Conservation (phyloP, 208 protist genomes). For the Naegleria lovaniensis region DNA sequence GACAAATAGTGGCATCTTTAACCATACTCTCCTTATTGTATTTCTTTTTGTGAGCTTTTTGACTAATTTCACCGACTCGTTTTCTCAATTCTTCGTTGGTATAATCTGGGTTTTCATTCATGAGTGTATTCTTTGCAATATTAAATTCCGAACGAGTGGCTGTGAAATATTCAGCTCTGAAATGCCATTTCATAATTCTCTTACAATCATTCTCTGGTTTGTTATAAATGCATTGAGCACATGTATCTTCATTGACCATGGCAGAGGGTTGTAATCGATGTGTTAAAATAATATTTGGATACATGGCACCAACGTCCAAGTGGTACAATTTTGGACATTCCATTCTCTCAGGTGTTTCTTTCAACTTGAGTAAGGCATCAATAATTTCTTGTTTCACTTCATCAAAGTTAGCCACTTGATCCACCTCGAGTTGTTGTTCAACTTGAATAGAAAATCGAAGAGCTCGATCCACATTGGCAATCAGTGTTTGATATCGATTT, state of each 20-base stretch:
- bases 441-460: conserved; percentile 80
- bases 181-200: conserved; percentile 96
- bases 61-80: conserved; percentile 89
- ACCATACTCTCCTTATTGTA: conserved; percentile 67
- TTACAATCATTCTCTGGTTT: conserved; percentile 85
- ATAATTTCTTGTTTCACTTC: conserved; percentile 50
- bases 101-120: conserved; percentile 64
- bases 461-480: conserved; percentile 80
- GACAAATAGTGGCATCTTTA: conserved; percentile 90
- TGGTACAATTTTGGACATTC: conserved; percentile 97
- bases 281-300: conserved; percentile 99
- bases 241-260: conserved; percentile 86
- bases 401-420: conserved; percentile 86
- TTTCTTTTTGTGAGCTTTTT: conserved; percentile 92
- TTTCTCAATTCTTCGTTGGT: conserved; percentile 54
- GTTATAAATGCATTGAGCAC: conserved; percentile 94
- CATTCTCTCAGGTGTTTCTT: conserved; percentile 69
- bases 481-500: conserved; percentile 73
- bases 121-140: conserved; percentile 86
- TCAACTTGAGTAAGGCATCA: conserved; percentile 46
- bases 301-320: conserved; percentile 99
- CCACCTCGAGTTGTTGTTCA: conserved; percentile 68
- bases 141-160: conserved; percentile 83
- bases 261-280: conserved; percentile 98
- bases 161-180: conserved; percentile 95